Evolutionary conservation across 2,329 filamentous ascomycete genomes (phyloP).

Genomic region (Trichoderma atrobrunneum): DNA sequence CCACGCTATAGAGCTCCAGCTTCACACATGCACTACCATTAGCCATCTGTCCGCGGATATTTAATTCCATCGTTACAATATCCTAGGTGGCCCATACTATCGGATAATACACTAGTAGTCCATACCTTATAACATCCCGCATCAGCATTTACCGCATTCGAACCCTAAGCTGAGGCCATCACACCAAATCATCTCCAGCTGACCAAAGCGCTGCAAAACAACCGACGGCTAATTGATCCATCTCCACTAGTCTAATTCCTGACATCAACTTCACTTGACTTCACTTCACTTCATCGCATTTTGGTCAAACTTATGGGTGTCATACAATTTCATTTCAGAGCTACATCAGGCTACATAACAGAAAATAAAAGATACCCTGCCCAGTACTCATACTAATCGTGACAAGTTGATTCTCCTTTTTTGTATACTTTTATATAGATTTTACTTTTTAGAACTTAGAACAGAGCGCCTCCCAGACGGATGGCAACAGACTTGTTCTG

Average conservation of each 20-base stretch:
- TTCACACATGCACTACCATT: not conserved
- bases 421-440: not conserved
- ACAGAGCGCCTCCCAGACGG: conserved; percentile 27
- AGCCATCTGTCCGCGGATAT: not conserved
- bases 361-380: not conserved
- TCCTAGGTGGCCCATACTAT: not conserved
- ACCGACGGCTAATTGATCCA: not conserved
- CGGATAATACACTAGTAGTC: not conserved
- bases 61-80: not conserved
- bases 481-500: conserved; percentile 66
- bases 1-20: not conserved
- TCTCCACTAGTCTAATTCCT: not conserved
- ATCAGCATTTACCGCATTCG: not conserved
- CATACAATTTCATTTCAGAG: conserved; percentile 15
- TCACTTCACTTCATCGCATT: not conserved
- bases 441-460: conserved; percentile 1
- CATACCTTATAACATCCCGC: too few relatives aligned
- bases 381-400: conserved; percentile 13
- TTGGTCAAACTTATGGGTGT: not conserved
- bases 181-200: not conserved
- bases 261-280: not conserved
- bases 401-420: conserved; percentile 13
- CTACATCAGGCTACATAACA: conserved; percentile 13
- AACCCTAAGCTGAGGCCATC: not conserved
- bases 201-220: not conserved